phyloP scores from a whole-genome alignment of 2,329 filamentous ascomycete genomes.

The Trichoderma semiorbis region DNA sequence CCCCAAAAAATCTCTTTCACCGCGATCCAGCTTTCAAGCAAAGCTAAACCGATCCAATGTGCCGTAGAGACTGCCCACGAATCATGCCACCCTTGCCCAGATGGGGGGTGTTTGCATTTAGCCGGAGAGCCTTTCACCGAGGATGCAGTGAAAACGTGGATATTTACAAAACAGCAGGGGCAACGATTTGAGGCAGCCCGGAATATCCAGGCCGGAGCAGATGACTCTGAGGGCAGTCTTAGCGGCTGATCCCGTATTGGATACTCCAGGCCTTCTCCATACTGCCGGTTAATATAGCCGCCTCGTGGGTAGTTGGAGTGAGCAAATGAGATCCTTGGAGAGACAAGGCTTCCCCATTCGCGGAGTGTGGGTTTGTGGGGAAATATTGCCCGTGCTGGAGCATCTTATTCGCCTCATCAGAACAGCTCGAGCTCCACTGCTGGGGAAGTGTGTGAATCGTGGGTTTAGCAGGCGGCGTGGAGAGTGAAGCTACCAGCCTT shows the following conservation, averaged over 20 bases:
- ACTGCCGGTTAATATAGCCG: conserved; percentile 17
- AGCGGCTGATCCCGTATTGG: conserved; percentile 11
- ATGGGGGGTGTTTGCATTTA: conserved; percentile 8
- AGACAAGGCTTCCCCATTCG: conserved; percentile 13
- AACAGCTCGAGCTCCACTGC: background rate
- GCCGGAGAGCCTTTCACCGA: conserved; percentile 9
- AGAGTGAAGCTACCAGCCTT: background rate
- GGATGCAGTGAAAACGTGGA: conserved; percentile 7
- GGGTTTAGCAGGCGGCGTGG: background rate
- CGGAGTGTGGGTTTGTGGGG: conserved; percentile 13
- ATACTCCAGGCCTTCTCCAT: background rate
- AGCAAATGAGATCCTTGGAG: background rate
- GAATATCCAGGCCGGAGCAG: conserved; percentile 1
- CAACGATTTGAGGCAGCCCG: background rate
- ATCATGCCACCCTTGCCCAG: conserved; percentile 1
- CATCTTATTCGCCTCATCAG: conserved; percentile 3
- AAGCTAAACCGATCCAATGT: background rate
- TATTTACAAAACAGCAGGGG: background rate
- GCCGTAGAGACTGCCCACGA: background rate
- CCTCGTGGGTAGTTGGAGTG: conserved; percentile 6
- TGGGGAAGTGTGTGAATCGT: background rate
- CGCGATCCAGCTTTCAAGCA: background rate
- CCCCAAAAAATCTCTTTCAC: background rate
- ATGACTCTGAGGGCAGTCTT: conserved; percentile 5
- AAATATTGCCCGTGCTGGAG: conserved; percentile 10